Percentiles rank a stretch among this genome's conserved stretches.
These are phyloP conservation scores for Picea sitchensis DNA, from an alignment of 75 land plant species.

Conservation along the genomic window DNA sequence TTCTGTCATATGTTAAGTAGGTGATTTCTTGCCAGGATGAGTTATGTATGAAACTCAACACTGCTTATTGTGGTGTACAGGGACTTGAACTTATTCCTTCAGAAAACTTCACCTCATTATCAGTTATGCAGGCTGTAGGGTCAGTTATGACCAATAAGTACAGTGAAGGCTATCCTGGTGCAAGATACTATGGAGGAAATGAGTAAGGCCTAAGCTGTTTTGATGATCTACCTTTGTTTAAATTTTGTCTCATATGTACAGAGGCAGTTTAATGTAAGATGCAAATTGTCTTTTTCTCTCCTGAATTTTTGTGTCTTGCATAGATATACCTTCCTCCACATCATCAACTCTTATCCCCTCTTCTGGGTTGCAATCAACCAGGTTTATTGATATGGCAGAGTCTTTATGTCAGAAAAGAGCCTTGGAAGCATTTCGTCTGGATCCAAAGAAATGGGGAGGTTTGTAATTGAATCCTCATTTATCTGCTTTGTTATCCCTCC, in stretches of 20 bases:
- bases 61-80: conserved; percentile 13
- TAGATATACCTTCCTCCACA: too few relatives aligned
- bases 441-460: conserved; percentile 64
- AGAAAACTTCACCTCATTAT: conserved; percentile 53
- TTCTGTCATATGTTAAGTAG: too few relatives aligned
- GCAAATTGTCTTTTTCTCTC: too few relatives aligned
- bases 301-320: too few relatives aligned
- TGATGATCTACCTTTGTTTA: neutral
- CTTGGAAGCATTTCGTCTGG: conserved; percentile 43
- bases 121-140: conserved; percentile 63
- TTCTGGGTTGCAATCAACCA: conserved; percentile 7
- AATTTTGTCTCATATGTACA: neutral
- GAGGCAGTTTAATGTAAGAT: too few relatives aligned
- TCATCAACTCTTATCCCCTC: too few relatives aligned
- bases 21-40: too few relatives aligned
- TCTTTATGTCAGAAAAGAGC: conserved; percentile 49
- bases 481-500: too few relatives aligned
- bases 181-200: conserved; percentile 63
- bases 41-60: too few relatives aligned
- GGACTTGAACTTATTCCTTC: conserved; percentile 60
- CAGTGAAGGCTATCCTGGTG: conserved; percentile 64
- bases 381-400: conserved; percentile 66
- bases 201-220: conserved; percentile 24
- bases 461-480: conserved; percentile 3
- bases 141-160: conserved; percentile 62